Base-by-base conservation (phyloP, 768 basidiomycete species). In the Auricularia heimuer region DNA sequence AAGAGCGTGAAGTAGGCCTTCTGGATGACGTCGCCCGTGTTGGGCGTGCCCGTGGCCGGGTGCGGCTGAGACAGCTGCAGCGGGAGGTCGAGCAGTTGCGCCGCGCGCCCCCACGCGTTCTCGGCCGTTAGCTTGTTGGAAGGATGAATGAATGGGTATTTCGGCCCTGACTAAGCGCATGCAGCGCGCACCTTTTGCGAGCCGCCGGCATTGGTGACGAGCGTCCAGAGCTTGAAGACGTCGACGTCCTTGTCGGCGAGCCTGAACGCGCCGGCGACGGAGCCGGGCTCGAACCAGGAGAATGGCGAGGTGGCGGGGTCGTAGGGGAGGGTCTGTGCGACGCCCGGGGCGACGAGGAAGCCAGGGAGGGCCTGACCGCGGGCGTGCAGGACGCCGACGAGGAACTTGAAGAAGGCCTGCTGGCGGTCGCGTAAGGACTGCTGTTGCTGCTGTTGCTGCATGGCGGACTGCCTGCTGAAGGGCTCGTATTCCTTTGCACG, bases 331-430 rank as follows among this genome's bases (percentile, higher is more conserved):
- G 80, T 79, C 62, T 80, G 79, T 18, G 81, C 8, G 39, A 42
- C 77, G 61, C 85, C 29, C 29, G 29, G 70, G 58, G 88, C 87
- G 10, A 87, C 90, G 66, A 92, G 78, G 18, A 81, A 73, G n/a
- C 89, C 88, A 2, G 92, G 92, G 3, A 93, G 78, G 62, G 90
- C 90, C n/a, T 74, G 80, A 42, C 80, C 79, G 56, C 82, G 81
- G 66, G 78, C 78, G 62, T 76, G 70, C 81, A 89, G 87, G 64
- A 87, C 69, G 61, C 75, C 81, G 63, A 85, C 84, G 45, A 93
- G 82, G 62, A 82, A 79, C 54, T 71, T 68, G 65, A 90, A 78
- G 75, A 91, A 92, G 67, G 76, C 73, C 36, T 82, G 82, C 65
- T 83, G 84, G 63, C 84, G 56, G 24, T 60, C 29, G 29, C 34